These are phyloP conservation scores for Cystobasidium slooffiae DNA, from an alignment of 1,284 basidiomycete genomes.

Conservation along the genomic window DNA sequence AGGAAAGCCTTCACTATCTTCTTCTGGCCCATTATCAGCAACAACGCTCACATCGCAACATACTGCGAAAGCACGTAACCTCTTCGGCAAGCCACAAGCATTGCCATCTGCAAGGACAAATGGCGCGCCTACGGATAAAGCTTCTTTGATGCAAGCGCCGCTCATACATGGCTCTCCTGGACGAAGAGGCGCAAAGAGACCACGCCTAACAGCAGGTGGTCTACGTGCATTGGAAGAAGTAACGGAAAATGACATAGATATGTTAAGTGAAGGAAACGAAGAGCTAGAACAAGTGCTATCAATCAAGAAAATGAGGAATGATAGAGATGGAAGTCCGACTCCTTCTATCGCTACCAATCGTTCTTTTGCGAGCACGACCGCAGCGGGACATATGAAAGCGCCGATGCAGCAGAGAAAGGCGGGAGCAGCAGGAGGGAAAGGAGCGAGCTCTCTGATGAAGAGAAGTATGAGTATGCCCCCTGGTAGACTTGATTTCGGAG, in stretches of 20 bases:
- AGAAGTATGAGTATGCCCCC: slow-evolving; percentile 41
- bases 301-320: slow-evolving; percentile 22
- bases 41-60: background rate
- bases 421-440: background rate
- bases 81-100: slow-evolving; percentile 13
- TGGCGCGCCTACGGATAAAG: background rate
- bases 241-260: slow-evolving; percentile 23
- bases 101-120: background rate
- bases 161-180: slow-evolving; percentile 29
- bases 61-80: slow-evolving; percentile 18
- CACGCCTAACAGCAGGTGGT: slow-evolving; percentile 37
- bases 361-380: background rate
- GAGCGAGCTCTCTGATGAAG: slow-evolving; percentile 5
- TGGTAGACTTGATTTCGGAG: slow-evolving; percentile 33
- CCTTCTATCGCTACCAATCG: slow-evolving; percentile 32
- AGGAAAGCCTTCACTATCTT: background rate
- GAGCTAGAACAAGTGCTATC: background rate
- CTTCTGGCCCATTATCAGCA: background rate
- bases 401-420: background rate
- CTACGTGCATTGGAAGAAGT: slow-evolving; percentile 26
- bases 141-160: slow-evolving; percentile 14
- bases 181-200: slow-evolving; percentile 30
- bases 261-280: slow-evolving; percentile 8
- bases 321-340: slow-evolving; percentile 33
- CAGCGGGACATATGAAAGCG: background rate